phyloP scores from a whole-genome alignment of 495 filamentous ascomycete species.

The Penicillium steckii region DNA sequence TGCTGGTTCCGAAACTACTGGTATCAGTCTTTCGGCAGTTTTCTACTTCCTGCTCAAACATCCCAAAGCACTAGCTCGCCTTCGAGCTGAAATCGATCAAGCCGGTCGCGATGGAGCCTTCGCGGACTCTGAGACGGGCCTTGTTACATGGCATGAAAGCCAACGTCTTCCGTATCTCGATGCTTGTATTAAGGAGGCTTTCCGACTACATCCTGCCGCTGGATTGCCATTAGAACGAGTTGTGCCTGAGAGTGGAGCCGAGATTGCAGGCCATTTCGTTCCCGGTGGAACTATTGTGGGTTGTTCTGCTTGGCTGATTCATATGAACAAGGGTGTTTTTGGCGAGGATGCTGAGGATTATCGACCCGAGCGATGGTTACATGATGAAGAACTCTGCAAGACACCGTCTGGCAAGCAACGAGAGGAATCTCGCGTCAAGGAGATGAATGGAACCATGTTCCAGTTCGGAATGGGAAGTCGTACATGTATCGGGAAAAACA shows the following conservation, averaged over 20 bases:
- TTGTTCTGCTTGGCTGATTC: conserved; percentile 59
- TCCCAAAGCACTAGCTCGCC: conserved; percentile 38
- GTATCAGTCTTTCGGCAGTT: conserved; percentile 58
- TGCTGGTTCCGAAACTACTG: conserved; percentile 63
- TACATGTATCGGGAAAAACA: conserved; percentile 72
- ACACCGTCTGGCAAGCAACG: conserved; percentile 2
- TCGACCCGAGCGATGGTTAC: conserved; percentile 62
- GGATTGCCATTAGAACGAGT: conserved; percentile 54
- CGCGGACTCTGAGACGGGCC: conserved; percentile 46
- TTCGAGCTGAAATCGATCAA: conserved; percentile 55
- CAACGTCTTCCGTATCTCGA: conserved; percentile 61
- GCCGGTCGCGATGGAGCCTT: conserved; percentile 40
- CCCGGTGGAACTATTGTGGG: conserved; percentile 65
- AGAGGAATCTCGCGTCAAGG: conserved; percentile 12
- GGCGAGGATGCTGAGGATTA: conserved; percentile 57
- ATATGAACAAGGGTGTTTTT: conserved; percentile 56
- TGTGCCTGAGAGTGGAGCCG: conserved; percentile 32
- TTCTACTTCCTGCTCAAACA: conserved; percentile 66
- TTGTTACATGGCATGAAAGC: conserved; percentile 55
- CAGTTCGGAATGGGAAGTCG: conserved; percentile 61
- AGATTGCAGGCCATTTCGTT: conserved; percentile 50
- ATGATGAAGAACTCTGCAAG: conserved; percentile 21
- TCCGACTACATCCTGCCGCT: conserved; percentile 62
- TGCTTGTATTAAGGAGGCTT: conserved; percentile 67
- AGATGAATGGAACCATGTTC: conserved; percentile 18